phyloP scores from a whole-genome alignment of 306 rosid genomes.

The Cucumis cinereus region DNA sequence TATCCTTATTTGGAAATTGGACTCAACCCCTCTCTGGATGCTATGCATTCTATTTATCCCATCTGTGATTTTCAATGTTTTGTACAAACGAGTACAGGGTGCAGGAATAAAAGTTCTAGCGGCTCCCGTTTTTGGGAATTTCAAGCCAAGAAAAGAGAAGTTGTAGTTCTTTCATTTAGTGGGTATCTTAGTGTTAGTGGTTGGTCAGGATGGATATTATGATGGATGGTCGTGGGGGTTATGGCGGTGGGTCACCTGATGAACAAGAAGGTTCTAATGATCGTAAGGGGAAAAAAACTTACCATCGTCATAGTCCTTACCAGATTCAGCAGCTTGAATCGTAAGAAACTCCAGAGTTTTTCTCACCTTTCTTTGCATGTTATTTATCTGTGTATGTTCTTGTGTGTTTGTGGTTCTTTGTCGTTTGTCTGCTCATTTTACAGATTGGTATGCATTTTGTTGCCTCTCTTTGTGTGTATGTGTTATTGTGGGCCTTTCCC shows the following conservation, averaged over 20 bases:
- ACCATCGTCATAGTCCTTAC: conserved; percentile 34
- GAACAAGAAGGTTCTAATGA: conserved; percentile 17
- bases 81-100: background rate
- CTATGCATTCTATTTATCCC: conserved; percentile 8
- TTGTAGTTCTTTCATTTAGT: background rate
- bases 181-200: background rate
- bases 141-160: background rate
- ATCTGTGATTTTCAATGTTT: background rate
- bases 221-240: conserved; percentile 9
- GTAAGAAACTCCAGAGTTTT: conserved; percentile 22
- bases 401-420: background rate
- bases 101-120: background rate
- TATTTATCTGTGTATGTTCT: background rate
- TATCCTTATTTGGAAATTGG: conserved; percentile 9
- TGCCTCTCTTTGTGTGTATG: background rate
- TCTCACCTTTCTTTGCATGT: background rate
- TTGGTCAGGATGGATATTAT: conserved; percentile 20
- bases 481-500: background rate
- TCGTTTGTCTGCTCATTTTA: background rate
- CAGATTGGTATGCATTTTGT: background rate
- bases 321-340: conserved; percentile 44
- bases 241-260: conserved; percentile 27
- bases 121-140: conserved; percentile 5
- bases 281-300: conserved; percentile 13
- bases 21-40: background rate